Evolutionary conservation across 2,329 filamentous ascomycete species (phyloP).

Genomic region (Hypoxylon sp.): DNA sequence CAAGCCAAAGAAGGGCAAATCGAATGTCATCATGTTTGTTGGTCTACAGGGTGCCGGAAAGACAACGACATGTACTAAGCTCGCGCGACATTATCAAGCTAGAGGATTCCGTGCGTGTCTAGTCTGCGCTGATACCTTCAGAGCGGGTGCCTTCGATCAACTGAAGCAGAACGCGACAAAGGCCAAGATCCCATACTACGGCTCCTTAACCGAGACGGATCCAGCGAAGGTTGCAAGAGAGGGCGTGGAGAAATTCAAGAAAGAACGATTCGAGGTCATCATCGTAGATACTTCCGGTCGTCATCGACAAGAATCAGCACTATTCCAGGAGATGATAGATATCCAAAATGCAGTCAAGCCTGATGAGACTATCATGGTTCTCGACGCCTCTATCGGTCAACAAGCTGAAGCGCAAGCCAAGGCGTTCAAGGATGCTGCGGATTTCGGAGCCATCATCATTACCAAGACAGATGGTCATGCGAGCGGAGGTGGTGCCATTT

Average conservation of each 20-base stretch:
- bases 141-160: constrained; percentile 98
- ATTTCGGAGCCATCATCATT: constrained; percentile 98
- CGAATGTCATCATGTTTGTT: constrained; percentile 99
- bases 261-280: constrained; percentile 97
- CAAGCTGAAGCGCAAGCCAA: constrained; percentile 94
- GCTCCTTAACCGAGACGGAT: constrained; percentile 95
- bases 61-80: constrained; percentile 97
- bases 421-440: constrained; percentile 96
- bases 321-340: constrained; percentile 98
- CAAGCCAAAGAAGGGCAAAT: constrained; percentile 95
- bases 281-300: constrained; percentile 98
- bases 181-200: constrained; percentile 99
- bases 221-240: constrained; percentile 94
- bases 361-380: constrained; percentile 98
- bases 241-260: constrained; percentile 98
- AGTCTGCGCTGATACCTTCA: constrained; percentile 98
- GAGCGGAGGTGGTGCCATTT: constrained; percentile 96
- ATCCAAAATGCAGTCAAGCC: constrained; percentile 92
- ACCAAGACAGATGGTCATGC: constrained; percentile 98
- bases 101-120: constrained; percentile 93
- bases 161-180: constrained; percentile 99
- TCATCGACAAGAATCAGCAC: constrained; percentile 92
- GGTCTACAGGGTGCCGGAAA: constrained; percentile 98
- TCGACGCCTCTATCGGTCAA: constrained; percentile 96
- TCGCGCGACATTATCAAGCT: constrained; percentile 94